These are phyloP conservation scores for Oenanthe sinensis DNA, from an alignment of 129 eudicot genomes.

Conservation along the genomic window DNA sequence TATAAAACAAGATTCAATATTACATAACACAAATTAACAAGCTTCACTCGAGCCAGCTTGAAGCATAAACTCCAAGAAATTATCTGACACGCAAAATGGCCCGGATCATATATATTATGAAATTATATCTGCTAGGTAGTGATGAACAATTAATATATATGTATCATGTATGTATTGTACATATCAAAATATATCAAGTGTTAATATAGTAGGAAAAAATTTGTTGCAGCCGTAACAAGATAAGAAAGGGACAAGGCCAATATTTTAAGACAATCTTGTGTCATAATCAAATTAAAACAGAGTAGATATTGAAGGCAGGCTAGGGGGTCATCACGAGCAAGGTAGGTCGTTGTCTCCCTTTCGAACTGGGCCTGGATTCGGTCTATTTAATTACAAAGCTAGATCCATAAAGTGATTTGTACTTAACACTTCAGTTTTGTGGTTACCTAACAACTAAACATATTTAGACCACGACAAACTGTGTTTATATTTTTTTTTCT, in stretches of 20 bases:
- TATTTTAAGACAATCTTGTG: conserved; percentile 6
- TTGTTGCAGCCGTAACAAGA: background rate
- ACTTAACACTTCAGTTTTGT: background rate
- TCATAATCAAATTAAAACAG: background rate
- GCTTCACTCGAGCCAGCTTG: too few relatives aligned
- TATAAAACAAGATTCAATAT: too few relatives aligned
- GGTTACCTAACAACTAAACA: conserved; percentile 11
- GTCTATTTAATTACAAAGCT: background rate
- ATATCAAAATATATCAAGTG: background rate
- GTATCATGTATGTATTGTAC: background rate
- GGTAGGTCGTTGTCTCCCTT: conserved; percentile 5
- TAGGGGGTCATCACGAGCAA: conserved; percentile 3
- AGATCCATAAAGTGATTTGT: background rate
- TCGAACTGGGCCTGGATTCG: background rate
- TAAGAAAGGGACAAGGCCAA: conserved; percentile 9
- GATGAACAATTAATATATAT: background rate
- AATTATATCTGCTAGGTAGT: too few relatives aligned
- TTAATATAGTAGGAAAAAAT: background rate
- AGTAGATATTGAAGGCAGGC: background rate
- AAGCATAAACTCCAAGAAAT: too few relatives aligned
- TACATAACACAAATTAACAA: too few relatives aligned
- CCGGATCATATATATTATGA: too few relatives aligned
- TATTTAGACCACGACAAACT: background rate
- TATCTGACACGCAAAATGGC: too few relatives aligned
- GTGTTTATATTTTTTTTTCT: background rate